phyloP scores from a whole-genome alignment of 257 asterid species.

The Solanum pinnatisectum region DNA sequence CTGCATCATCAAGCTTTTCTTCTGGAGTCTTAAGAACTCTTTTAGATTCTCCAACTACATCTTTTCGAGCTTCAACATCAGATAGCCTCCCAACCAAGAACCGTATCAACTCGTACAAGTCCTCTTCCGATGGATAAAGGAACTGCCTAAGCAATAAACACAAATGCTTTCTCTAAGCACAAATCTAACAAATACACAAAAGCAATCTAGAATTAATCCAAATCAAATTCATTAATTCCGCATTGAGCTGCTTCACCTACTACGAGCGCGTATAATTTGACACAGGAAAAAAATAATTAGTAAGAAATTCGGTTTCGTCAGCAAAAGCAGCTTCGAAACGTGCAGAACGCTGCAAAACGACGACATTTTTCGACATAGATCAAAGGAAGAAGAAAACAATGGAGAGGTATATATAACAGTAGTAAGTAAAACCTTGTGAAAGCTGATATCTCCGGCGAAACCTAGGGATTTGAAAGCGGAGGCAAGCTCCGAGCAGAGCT shows the following conservation, averaged over 20 bases:
- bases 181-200: neutral
- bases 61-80: slow-evolving; percentile 17
- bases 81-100: slow-evolving; percentile 48
- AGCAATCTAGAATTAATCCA: neutral
- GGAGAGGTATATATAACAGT: neutral
- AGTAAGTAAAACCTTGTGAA: slow-evolving; percentile 34
- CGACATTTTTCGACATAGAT: neutral
- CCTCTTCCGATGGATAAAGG: slow-evolving; percentile 68
- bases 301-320: neutral
- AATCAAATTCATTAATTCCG: neutral
- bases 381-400: neutral
- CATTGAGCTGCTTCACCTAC: neutral
- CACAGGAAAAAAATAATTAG: neutral
- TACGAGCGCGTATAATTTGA: neutral
- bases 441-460: slow-evolving; percentile 42
- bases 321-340: neutral
- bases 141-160: slow-evolving; percentile 54
- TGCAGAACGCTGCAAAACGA: neutral
- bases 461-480: slow-evolving; percentile 39
- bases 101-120: slow-evolving; percentile 48
- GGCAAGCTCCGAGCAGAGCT: slow-evolving; percentile 40
- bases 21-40: neutral
- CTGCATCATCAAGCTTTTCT: neutral
- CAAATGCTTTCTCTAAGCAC: slow-evolving; percentile 8
- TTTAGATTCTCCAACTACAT: slow-evolving; percentile 6